Percentiles rank a stretch among this genome's conserved stretches.
Conservation (phyloP, 2,329 filamentous ascomycete genomes). For the Ceratocystis smalleyi region DNA sequence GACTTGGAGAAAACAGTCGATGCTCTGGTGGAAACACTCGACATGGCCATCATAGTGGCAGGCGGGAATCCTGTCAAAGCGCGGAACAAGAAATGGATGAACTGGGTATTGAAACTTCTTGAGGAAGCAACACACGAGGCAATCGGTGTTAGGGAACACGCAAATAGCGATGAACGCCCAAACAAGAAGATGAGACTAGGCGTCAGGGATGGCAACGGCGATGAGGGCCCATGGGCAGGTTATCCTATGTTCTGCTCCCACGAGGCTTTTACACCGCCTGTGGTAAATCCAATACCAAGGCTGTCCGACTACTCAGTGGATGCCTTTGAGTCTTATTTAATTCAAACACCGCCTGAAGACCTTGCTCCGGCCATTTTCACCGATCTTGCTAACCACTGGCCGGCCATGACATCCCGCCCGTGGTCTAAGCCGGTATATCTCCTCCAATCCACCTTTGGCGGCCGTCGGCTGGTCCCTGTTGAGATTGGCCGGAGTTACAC, state of each 20-base stretch:
- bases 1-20: conserved; percentile 27
- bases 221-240: conserved; percentile 4
- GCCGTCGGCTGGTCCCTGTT: conserved; percentile 66
- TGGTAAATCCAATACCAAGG: conserved; percentile 29
- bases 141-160: neutral
- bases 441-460: conserved; percentile 55
- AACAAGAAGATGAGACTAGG: conserved; percentile 13
- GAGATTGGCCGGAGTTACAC: conserved; percentile 81
- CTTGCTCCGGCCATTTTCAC: conserved; percentile 54
- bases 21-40: conserved; percentile 48
- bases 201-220: neutral
- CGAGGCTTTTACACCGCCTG: conserved; percentile 27
- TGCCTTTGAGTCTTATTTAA: conserved; percentile 47
- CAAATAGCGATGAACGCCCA: conserved; percentile 9
- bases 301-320: conserved; percentile 36
- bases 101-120: conserved; percentile 14
- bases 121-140: conserved; percentile 4
- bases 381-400: conserved; percentile 54
- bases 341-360: conserved; percentile 20
- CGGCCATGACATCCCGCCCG: conserved; percentile 48
- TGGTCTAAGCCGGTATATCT: conserved; percentile 69
- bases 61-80: conserved; percentile 21
- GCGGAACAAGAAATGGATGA: conserved; percentile 15
- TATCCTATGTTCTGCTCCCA: conserved; percentile 11
- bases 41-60: conserved; percentile 54